Evolutionary conservation across 192 early-diverging fungal genomes (phyloP).

Genomic region (Umbelopsis sp.): DNA sequence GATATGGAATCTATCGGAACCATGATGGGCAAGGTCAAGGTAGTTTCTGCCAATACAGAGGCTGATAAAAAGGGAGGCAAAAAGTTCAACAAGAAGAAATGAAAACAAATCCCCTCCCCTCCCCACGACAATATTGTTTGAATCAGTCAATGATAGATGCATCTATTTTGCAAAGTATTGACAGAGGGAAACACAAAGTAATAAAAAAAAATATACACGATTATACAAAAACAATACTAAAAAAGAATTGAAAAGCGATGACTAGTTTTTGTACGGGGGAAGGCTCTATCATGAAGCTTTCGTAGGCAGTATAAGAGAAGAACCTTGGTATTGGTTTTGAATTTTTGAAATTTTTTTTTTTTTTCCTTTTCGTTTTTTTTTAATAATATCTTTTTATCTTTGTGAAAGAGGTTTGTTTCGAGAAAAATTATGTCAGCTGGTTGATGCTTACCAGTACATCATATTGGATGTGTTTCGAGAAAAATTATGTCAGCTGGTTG

Average conservation of each 20-base stretch:
- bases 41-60: conserved; percentile 76
- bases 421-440: no score
- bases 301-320: no score
- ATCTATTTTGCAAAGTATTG: neutral
- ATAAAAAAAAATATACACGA: conserved; percentile 12
- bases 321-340: no score
- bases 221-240: conserved; percentile 5
- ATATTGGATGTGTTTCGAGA: neutral
- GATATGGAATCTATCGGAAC: conserved; percentile 81
- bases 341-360: no score
- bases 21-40: conserved; percentile 89
- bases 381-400: no score
- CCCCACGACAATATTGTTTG: no score
- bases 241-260: neutral
- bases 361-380: no score
- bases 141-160: neutral
- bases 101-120: neutral
- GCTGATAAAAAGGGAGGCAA: conserved; percentile 55
- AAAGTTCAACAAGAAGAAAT: conserved; percentile 18
- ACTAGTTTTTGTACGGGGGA: no score
- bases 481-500: no score
- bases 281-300: no score
- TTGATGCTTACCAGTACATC: neutral
- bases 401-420: no score
- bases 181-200: neutral